These are phyloP conservation scores for Hyphodiscus sp. DNA, from an alignment of 2,329 filamentous ascomycete genomes.

Conservation along the genomic window DNA sequence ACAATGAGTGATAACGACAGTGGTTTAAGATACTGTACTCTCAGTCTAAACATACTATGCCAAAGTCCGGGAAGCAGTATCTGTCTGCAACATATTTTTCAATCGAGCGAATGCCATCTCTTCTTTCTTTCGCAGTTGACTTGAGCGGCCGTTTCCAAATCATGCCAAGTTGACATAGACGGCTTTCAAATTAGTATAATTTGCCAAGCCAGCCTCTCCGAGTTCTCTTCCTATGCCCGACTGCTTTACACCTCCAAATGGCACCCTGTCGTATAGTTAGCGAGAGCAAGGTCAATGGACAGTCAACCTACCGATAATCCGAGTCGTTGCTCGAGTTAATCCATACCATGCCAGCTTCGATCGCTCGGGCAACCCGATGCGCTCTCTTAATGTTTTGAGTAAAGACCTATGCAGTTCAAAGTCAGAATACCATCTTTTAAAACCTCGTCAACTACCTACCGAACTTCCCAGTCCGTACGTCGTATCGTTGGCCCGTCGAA, in stretches of 20 bases:
- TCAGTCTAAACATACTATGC: no score
- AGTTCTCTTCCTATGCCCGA: slow-evolving; percentile 68
- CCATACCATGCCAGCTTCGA: slow-evolving; percentile 45
- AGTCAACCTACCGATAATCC: slow-evolving; percentile 45
- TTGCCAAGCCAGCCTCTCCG: slow-evolving; percentile 55
- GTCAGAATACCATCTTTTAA: no score
- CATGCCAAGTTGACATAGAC: slow-evolving; percentile 44
- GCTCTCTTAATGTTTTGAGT: slow-evolving; percentile 60
- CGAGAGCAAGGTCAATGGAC: not conserved
- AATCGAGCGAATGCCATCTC: no score
- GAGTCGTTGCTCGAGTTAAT: slow-evolving; percentile 44
- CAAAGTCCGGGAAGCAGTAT: no score
- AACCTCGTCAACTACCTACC: no score
- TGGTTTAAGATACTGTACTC: no score
- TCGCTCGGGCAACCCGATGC: slow-evolving; percentile 53
- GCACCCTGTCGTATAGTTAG: slow-evolving; percentile 33
- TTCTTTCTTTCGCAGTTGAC: no score
- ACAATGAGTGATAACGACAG: no score
- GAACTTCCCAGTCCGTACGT: slow-evolving; percentile 55
- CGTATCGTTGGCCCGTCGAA: slow-evolving; percentile 46
- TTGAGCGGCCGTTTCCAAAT: no score
- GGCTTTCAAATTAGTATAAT: slow-evolving; percentile 61
- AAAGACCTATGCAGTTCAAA: slow-evolving; percentile 42
- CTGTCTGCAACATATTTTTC: no score
- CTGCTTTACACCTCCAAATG: slow-evolving; percentile 69